Percentiles rank a stretch among this genome's conserved stretches.
Conservation (phyloP, 352 stramenopile species). For the Phytophthora parvispora region DNA sequence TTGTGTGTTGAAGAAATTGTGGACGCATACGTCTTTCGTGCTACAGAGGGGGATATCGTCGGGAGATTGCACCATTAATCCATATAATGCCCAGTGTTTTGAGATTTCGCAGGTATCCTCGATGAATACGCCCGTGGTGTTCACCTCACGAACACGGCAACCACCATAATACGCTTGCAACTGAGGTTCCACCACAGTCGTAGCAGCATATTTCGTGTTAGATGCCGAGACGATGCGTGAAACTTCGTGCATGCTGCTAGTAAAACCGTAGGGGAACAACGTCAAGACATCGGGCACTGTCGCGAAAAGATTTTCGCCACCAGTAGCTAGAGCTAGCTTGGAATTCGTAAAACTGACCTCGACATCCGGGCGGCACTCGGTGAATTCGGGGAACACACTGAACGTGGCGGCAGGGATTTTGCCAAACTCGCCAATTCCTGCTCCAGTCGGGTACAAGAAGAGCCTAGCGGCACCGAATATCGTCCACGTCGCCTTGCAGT, state of each 20-base stretch:
- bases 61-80: constrained; percentile 18
- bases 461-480: constrained; percentile 5
- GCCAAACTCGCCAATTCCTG: constrained; percentile 2
- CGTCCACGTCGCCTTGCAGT: constrained; percentile 11
- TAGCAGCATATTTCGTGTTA: constrained; percentile 4
- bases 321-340: constrained; percentile 10
- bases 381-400: constrained; percentile 26
- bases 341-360: constrained; percentile 3
- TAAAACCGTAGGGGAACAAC: constrained; percentile 27
- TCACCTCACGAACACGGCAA: constrained; percentile 15
- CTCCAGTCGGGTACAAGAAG: constrained; percentile 10
- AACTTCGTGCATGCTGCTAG: constrained; percentile 10
- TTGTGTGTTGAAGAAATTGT: constrained; percentile 19
- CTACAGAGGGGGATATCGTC: constrained; percentile 23
- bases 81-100: constrained; percentile 18
- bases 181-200: constrained; percentile 6
- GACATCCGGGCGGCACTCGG: constrained; percentile 14
- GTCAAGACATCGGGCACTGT: constrained; percentile 13
- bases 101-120: constrained; percentile 8
- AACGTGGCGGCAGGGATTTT: constrained; percentile 19
- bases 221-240: constrained; percentile 6
- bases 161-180: constrained; percentile 20
- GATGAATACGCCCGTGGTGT: constrained; percentile 10
- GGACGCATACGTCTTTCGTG: constrained; percentile 8
- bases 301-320: constrained; percentile 7